Evolutionary conservation across 2,329 filamentous ascomycete genomes (phyloP).

Genomic region (Talaromyces amestolkiae): DNA sequence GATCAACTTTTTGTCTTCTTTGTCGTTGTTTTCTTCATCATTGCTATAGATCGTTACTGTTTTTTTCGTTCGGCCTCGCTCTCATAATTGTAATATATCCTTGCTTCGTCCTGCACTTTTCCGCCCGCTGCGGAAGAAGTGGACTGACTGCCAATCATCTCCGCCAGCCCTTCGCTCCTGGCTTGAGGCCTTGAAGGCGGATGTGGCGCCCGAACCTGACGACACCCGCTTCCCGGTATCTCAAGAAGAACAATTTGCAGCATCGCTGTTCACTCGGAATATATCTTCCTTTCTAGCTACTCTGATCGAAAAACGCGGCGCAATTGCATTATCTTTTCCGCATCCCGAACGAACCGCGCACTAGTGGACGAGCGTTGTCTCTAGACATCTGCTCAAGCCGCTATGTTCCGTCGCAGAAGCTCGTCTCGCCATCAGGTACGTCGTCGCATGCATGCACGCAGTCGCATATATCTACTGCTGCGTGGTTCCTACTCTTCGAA

Average conservation of each 20-base stretch:
- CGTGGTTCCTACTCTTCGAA: background rate
- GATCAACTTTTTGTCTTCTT: background rate
- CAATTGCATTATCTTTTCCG: background rate
- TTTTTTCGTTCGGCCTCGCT: background rate
- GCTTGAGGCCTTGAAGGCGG: constrained; percentile 1
- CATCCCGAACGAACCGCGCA: background rate
- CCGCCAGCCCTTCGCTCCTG: constrained; percentile 3
- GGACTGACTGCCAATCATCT: background rate
- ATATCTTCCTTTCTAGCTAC: background rate
- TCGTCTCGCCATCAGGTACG: constrained; percentile 23
- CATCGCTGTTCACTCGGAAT: background rate
- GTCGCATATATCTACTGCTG: background rate
- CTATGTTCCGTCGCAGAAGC: constrained; percentile 22
- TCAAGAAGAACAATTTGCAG: background rate
- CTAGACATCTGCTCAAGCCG: constrained; percentile 10
- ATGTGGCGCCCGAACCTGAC: constrained; percentile 16
- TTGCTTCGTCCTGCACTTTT: background rate
- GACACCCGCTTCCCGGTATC: constrained; percentile 12
- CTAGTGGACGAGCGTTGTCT: constrained; percentile 14
- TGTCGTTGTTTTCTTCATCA: background rate
- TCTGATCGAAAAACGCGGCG: background rate
- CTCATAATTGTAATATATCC: constrained; percentile 4
- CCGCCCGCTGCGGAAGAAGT: constrained; percentile 5
- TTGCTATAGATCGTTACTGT: background rate
- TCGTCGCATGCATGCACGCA: background rate